These are phyloP conservation scores for Anaeromyces robustus DNA, from an alignment of 192 early-diverging fungal species.

Conservation along the genomic window DNA sequence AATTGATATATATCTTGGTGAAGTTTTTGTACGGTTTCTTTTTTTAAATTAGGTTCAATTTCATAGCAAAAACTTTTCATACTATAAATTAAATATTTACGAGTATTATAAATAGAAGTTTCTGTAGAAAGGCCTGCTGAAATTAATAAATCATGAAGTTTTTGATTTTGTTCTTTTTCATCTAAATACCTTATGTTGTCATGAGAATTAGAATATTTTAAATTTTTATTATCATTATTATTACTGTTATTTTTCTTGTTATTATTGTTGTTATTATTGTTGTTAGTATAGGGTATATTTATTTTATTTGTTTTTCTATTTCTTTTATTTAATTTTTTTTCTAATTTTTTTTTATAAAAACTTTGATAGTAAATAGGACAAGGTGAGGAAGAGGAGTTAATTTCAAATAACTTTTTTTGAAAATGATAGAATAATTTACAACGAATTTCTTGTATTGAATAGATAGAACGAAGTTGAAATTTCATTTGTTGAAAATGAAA, in stretches of 20 bases:
- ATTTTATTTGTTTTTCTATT: too few species aligned
- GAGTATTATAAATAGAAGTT: background rate
- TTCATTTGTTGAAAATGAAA: background rate
- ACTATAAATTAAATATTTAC: background rate
- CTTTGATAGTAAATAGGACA: background rate
- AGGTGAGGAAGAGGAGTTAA: background rate
- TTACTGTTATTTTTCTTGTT: too few species aligned
- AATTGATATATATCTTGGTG: background rate
- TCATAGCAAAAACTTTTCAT: background rate
- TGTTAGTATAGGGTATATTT: too few species aligned
- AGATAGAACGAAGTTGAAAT: background rate
- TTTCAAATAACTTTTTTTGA: background rate
- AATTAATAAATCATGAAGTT: background rate
- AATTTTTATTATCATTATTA: too few species aligned
- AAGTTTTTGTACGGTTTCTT: background rate
- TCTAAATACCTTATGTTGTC: too few species aligned
- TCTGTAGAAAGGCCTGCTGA: background rate
- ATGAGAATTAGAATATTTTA: too few species aligned
- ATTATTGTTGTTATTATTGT: too few species aligned
- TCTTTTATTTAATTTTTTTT: too few species aligned
- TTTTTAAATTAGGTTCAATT: background rate
- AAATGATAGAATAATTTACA: background rate
- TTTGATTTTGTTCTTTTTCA: too few species aligned
- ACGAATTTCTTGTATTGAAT: background rate
- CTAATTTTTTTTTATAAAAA: background rate